Base-by-base conservation (phyloP, 345 rosid genomes). In the Salix purpurea region DNA sequence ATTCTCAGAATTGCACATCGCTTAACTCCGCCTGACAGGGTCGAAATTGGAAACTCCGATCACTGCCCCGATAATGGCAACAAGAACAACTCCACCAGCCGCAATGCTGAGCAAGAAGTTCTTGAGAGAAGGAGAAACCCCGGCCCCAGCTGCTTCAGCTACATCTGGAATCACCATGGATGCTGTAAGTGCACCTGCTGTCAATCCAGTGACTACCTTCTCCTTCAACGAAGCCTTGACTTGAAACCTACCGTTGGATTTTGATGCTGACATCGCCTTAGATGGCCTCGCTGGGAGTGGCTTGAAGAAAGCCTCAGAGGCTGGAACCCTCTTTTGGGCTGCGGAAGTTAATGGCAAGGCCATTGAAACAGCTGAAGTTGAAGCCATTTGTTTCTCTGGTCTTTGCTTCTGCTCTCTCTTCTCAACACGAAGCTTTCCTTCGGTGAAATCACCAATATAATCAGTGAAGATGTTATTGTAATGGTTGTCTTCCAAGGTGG, bases 31-130 rank as follows among this genome's bases (percentile, higher is more conserved):
- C 90, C 91, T 94, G 77, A 94, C 94, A 52, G 91, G 92, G 77
- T 87, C 89, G 83, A 89, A 89, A 80, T 91, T 94, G 87, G 97
- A 42, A 23, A 94, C 98, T 5, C 94, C 96, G 19, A 92, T 60
- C 50, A 94, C 88, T 2, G 81, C 98, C 46, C 97, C 98, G 10
- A 89, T 65, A 70, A 94, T 37, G 67, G 67, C 91, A 16, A 8
- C 75, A 50, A 88, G 87, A 69, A 94, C 93, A 19, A 86, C 83
- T 6, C 96, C 96, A 52, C 97, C 97, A 1, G 97, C 92, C 9
- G 62, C 88, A 75, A 92, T 90, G 84, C 98, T 94, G 72, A 91
- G 92, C 93, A 94, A 86, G 90, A 92, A 94, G 88, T 92, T 94
- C 84, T 92, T 90, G 81, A 92, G 97, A 26, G 98, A 94, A 34